Conservation (phyloP, 208 protist species). For the Willaertia magna region DNA sequence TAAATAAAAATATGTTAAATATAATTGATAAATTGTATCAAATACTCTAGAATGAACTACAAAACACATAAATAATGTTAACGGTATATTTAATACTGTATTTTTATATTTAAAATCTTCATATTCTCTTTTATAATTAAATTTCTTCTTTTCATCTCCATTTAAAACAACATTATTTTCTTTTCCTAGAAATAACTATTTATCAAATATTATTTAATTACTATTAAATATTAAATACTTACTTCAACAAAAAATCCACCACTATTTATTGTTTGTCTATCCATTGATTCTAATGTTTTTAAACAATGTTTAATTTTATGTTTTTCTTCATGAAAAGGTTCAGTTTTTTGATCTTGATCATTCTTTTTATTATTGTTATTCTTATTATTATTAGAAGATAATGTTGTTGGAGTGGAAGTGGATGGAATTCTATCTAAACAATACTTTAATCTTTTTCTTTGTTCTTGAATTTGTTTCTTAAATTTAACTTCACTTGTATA, state of each 20-base stretch:
- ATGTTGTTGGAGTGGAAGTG: background rate
- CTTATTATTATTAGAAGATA: background rate
- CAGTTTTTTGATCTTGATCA: background rate
- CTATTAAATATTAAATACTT: too few relatives aligned
- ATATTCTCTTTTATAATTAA: background rate
- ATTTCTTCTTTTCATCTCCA: background rate
- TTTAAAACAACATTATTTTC: background rate
- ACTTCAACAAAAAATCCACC: background rate
- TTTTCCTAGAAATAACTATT: background rate
- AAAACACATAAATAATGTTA: background rate
- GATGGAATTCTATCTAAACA: background rate
- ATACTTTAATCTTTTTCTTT: background rate
- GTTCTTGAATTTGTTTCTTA: background rate
- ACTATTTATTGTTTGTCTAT: background rate
- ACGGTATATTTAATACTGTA: background rate
- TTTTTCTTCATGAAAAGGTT: background rate
- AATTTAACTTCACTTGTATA: background rate
- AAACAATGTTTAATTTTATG: background rate
- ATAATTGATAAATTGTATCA: slow-evolving; percentile 10
- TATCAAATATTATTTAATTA: too few relatives aligned
- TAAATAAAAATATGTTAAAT: background rate
- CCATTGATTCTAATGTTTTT: background rate
- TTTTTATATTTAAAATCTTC: background rate
- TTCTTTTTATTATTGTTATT: background rate
- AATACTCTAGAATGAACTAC: background rate